phyloP scores from a whole-genome alignment of 192 early-diverging fungal genomes.

The Mortierella alpina region DNA sequence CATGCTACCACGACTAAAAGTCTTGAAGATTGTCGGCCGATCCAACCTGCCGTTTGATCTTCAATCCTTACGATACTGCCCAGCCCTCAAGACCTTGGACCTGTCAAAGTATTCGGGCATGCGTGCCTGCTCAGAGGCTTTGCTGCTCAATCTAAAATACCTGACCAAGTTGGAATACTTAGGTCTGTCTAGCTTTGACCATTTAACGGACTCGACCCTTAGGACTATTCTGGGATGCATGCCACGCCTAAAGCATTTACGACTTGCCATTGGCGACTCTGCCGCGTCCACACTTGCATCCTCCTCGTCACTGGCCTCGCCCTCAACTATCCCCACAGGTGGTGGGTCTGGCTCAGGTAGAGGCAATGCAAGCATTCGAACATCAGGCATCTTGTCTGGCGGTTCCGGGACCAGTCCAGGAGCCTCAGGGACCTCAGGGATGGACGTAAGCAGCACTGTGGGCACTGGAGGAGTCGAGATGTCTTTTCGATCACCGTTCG shows the following conservation, averaged over 20 bases:
- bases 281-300: neutral
- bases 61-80: constrained; percentile 38
- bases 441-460: neutral
- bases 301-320: too few relatives aligned
- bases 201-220: constrained; percentile 42
- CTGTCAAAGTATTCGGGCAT: constrained; percentile 52
- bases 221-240: constrained; percentile 48
- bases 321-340: neutral
- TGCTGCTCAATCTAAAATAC: constrained; percentile 36
- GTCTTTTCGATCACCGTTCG: constrained; percentile 14
- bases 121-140: constrained; percentile 31
- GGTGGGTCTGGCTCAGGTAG: neutral
- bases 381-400: too few relatives aligned
- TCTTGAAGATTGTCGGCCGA: constrained; percentile 45
- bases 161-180: constrained; percentile 37
- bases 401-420: neutral
- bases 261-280: constrained; percentile 43
- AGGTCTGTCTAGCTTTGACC: constrained; percentile 50
- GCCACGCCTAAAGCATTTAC: constrained; percentile 38
- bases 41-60: constrained; percentile 51
- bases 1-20: constrained; percentile 22
- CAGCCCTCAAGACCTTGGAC: constrained; percentile 34
- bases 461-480: neutral
- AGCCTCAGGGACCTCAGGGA: neutral
- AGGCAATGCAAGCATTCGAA: neutral